These are phyloP conservation scores for Wickerhamiella hasegawae DNA, from an alignment of 805 yeast species.

Conservation along the genomic window DNA sequence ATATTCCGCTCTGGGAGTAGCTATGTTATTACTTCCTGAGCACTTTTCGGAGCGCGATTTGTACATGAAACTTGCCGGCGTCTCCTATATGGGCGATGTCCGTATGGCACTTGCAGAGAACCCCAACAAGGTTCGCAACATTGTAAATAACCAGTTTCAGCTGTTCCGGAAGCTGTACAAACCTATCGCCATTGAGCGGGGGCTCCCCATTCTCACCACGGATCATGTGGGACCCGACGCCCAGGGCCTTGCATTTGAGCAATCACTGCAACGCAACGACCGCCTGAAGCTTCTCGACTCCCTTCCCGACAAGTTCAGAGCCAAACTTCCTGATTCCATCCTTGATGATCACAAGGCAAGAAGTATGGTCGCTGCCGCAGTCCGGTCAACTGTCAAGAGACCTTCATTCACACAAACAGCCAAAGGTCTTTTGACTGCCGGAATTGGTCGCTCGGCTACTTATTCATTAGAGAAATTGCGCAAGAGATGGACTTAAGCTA, in stretches of 20 bases:
- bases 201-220: background rate
- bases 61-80: slow-evolving; percentile 57
- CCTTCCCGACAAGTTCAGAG: slow-evolving; percentile 36
- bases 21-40: slow-evolving; percentile 37
- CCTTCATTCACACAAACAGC: slow-evolving; percentile 64
- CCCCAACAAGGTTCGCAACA: slow-evolving; percentile 74
- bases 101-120: slow-evolving; percentile 81
- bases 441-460: slow-evolving; percentile 21
- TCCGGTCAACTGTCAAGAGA: slow-evolving; percentile 40
- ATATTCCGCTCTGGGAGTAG: slow-evolving; percentile 58
- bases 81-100: slow-evolving; percentile 84
- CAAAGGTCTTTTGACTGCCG: slow-evolving; percentile 83
- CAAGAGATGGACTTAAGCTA: slow-evolving; percentile 9
- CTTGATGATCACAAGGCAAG: slow-evolving; percentile 27
- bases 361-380: slow-evolving; percentile 24
- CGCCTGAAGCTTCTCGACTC: slow-evolving; percentile 28
- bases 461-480: slow-evolving; percentile 15
- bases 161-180: slow-evolving; percentile 57
- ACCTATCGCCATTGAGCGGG: slow-evolving; percentile 29
- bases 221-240: slow-evolving; percentile 14
- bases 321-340: slow-evolving; percentile 21
- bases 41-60: slow-evolving; percentile 45
- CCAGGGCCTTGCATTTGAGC: slow-evolving; percentile 19
- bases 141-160: slow-evolving; percentile 58
- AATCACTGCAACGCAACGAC: slow-evolving; percentile 21